Evolutionary conservation across 2,329 filamentous ascomycete genomes (phyloP), one percentile per base, ranked within the genome.

Genomic region (Paecilomyces niveus): DNA sequence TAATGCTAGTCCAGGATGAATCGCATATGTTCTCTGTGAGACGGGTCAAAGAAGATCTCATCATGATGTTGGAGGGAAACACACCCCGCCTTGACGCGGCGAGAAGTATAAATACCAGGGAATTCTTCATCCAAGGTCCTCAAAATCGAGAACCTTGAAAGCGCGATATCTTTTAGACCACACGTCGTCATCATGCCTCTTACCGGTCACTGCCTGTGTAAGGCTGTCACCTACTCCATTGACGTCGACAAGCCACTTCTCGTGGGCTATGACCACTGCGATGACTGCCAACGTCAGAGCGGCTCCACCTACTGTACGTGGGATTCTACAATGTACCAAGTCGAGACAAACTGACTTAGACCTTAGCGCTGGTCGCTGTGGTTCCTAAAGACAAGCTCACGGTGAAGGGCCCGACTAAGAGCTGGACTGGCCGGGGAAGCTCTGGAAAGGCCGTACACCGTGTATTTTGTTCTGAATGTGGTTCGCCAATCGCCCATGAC

Each of bases 271-370:
- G 87, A 89, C 70, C 86, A 89, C 78, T 89, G 86, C 68, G 86
- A 89, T 69, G 86, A 88, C 75, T 89, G 86, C 80, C 86, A 89
- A 75, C 85, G 86, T 68, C 86, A 89, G 76, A 82, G 76, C 55
- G 86, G 86, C 63, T 88, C 85, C 18, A 87, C 86, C 59, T 89
- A 89, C 74, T 88, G 72, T 74, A 61, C 15, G 65, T 58, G 31
- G 21, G 32, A 50, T 56, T 49, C 54, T 8, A 26, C 50, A 53
- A 32, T 13, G 13, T 51, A 45, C 45, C 33, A 49, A 10, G 29
- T 31, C 22, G 29, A 54, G 45, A 2, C 18, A 18, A 22, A 29
- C 52, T 49, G 26, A 53, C 53, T 39, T n/a, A 32, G 15, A 29
- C 13, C 6, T 50, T 63, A 88, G 72, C 86, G 56, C 84, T 88